phyloP scores from a whole-genome alignment of 2,329 filamentous ascomycete species.

The Curvularia lunata region DNA sequence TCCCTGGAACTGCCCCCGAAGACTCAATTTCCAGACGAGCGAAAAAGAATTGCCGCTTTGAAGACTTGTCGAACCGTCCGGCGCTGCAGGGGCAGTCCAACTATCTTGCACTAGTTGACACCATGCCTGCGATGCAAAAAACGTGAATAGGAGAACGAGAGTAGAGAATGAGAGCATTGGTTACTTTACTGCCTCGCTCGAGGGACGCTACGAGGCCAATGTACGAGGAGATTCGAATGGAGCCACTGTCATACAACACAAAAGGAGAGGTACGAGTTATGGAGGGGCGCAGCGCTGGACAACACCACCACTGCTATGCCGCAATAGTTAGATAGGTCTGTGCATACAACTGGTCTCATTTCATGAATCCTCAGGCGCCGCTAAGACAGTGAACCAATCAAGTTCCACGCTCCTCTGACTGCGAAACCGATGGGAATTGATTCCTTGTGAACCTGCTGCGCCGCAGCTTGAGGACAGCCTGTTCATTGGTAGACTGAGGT shows the following conservation, averaged over 20 bases:
- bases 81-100: conserved; percentile 26
- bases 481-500: not conserved
- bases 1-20: conserved; percentile 11
- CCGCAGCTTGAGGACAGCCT: not conserved
- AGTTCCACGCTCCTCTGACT: not conserved
- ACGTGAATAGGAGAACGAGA: not conserved
- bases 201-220: not conserved
- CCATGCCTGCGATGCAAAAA: not conserved
- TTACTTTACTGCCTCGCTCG: not conserved
- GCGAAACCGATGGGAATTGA: not conserved
- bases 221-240: not conserved
- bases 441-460: not conserved
- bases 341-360: not conserved
- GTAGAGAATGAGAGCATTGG: not conserved
- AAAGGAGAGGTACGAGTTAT: not conserved
- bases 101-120: conserved; percentile 26
- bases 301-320: not conserved
- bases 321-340: not conserved
- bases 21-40: conserved; percentile 21
- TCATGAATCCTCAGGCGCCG: not conserved
- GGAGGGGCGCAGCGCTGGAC: not conserved
- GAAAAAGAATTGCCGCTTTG: conserved; percentile 22
- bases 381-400: not conserved
- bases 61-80: conserved; percentile 22
- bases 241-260: not conserved